Evolutionary conservation across 2,329 filamentous ascomycete species (phyloP), one percentile per base, ranked within the genome.

Genomic region (Phialophora chinensis): DNA sequence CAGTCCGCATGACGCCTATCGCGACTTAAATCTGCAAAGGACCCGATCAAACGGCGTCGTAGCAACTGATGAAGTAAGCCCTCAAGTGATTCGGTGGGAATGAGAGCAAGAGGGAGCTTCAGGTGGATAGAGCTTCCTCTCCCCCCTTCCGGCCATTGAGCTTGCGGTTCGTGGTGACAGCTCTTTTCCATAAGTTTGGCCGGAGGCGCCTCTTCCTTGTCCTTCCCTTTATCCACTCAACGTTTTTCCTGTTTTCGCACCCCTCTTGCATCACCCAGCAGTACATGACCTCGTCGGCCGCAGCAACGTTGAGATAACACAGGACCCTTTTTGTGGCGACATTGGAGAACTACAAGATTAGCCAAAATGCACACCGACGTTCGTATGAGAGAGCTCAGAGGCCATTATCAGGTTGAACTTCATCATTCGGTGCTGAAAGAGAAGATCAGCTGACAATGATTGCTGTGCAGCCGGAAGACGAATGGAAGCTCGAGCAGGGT

Each of bases 401-500:
- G 61, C 12, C 67, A 67, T 20, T 8, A 63, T 38, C 67, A 69
- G 62, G 67, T 69, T 54, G 25, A 33, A 23, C 38, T 44, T 33
- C 29, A n/a, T 23, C 27, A 33, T 42, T 27, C 4, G n/a, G 33
- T 10, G 20, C 23, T 10, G 8, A 50, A 4, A 38, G 25, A 10
- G 6, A 31, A 42, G 55, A 54, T 11, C 42, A 52, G 61, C 65
- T 67, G 60, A 67, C 62, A 33, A 66, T 66, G 52, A 52, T 62
- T 47, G 42, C 35, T 35, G 20, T 57, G 14, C 64, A 70, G 66
- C 66, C 68, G 17, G 12, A 59, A 42, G 82, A 85, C 77, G 83
- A 85, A 74, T 85, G 83, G 83, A 84, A 80, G 73, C 80, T 85
- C 57, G 83, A 85, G 66, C 83, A 85, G 71, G 83, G 83, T 6